Conservation (phyloP, 1,284 basidiomycete species). For the Exsudoporus floridanus region DNA sequence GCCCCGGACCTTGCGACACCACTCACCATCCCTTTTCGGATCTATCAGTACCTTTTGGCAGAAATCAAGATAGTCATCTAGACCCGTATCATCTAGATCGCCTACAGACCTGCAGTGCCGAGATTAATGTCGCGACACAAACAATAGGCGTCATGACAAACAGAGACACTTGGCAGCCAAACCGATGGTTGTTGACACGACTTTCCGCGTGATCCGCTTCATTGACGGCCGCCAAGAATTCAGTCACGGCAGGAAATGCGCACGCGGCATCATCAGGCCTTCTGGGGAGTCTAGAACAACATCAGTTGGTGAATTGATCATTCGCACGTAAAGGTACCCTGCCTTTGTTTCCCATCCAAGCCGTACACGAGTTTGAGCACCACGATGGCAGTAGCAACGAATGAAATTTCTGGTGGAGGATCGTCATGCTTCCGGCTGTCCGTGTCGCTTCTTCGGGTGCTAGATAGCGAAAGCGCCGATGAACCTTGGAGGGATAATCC, state of each 20-base stretch:
- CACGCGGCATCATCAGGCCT: constrained; percentile 57
- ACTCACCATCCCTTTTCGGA: constrained; percentile 26
- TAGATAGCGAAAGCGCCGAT: constrained; percentile 46
- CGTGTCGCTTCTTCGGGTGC: constrained; percentile 41
- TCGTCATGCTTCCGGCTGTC: constrained; percentile 55
- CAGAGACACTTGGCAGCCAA: constrained; percentile 39
- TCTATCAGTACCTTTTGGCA: constrained; percentile 57
- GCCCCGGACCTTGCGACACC: constrained; percentile 4
- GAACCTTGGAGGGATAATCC: constrained; percentile 59
- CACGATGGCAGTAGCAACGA: constrained; percentile 65
- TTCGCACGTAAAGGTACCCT: constrained; percentile 7
- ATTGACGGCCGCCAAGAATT: constrained; percentile 52
- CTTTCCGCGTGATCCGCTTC: constrained; percentile 39
- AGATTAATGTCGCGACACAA: constrained; percentile 14
- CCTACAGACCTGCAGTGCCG: constrained; percentile 48
- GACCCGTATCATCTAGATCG: constrained; percentile 49
- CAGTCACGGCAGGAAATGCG: constrained; percentile 55
- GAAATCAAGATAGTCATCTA: constrained; percentile 71
- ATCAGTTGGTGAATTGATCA: constrained; percentile 9
- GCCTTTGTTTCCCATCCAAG: constrained; percentile 70
- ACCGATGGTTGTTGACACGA: constrained; percentile 32
- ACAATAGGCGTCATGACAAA: constrained; percentile 24
- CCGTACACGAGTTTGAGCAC: constrained; percentile 84
- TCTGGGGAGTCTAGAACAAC: constrained; percentile 45
- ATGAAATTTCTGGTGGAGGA: constrained; percentile 73